A percentile compares a stretch with the other conserved stretches of the same genome.
Evolutionary conservation across 371 early-diverging fungal genomes (phyloP).

Genomic region (Smittium culicis): DNA sequence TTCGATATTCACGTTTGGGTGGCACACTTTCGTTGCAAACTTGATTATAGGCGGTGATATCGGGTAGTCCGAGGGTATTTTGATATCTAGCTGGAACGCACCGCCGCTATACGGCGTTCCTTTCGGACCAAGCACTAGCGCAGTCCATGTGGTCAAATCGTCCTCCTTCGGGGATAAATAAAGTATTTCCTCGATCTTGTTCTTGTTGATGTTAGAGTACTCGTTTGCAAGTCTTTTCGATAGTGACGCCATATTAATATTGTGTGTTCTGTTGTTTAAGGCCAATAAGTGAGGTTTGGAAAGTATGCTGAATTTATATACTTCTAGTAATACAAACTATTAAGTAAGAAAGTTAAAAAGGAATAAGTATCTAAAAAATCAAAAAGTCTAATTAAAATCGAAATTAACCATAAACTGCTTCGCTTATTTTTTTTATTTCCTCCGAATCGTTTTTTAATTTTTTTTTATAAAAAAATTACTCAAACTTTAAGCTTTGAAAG

Average conservation of each 20-base stretch:
- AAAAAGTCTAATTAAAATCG: too few species aligned
- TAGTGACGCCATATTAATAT: neutral
- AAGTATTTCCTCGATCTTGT: conserved; percentile 15
- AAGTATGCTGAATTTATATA: too few species aligned
- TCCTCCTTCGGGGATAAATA: conserved; percentile 35
- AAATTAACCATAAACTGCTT: too few species aligned
- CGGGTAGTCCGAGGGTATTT: conserved; percentile 39
- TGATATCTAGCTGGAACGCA: conserved; percentile 22
- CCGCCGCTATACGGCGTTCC: conserved; percentile 73
- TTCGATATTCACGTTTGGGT: conserved; percentile 67
- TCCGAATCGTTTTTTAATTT: too few species aligned
- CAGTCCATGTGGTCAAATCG: conserved; percentile 76
- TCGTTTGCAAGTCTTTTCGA: neutral
- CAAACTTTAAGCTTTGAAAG: too few species aligned
- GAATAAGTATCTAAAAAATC: too few species aligned
- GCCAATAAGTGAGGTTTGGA: too few species aligned
- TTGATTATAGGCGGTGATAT: conserved; percentile 53
- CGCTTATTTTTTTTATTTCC: too few species aligned
- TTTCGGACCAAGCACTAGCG: conserved; percentile 60
- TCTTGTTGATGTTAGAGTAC: neutral
- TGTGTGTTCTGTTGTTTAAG: neutral
- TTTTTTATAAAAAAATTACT: too few species aligned
- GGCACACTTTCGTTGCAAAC: conserved; percentile 66
- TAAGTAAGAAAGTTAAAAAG: too few species aligned
- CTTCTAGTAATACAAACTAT: too few species aligned